A percentile compares a stretch with the other conserved stretches of the same genome.
Conservation (phyloP, 495 filamentous ascomycete genomes). For the Aeminium ludgeri region DNA sequence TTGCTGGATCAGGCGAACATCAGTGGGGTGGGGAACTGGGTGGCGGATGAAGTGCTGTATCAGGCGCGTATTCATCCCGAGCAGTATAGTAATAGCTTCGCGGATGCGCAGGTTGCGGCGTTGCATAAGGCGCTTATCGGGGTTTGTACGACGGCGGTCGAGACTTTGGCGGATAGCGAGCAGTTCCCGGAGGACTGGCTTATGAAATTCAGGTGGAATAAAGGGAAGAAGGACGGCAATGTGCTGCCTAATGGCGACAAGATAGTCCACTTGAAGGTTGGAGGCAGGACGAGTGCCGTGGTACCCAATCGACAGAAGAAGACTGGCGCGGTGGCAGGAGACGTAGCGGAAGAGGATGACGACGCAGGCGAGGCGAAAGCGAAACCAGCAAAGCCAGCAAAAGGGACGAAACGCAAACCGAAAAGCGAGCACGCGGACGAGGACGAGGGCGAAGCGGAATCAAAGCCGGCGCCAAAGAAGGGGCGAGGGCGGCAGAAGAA, state of each 20-base stretch:
- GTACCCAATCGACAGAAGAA: slow-evolving; percentile 79
- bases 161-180: slow-evolving; percentile 61
- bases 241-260: slow-evolving; percentile 68
- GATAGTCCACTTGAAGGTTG: slow-evolving; percentile 69
- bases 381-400: not conserved
- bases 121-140: slow-evolving; percentile 59
- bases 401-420: slow-evolving; percentile 7
- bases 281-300: slow-evolving; percentile 74
- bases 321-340: slow-evolving; percentile 34
- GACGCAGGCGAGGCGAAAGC: slow-evolving; percentile 3
- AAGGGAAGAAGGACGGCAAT: slow-evolving; percentile 62
- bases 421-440: slow-evolving; percentile 7
- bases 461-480: slow-evolving; percentile 1
- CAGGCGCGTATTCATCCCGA: slow-evolving; percentile 80
- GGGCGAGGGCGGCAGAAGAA: not conserved
- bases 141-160: slow-evolving; percentile 64
- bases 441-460: not conserved
- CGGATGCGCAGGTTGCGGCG: slow-evolving; percentile 47
- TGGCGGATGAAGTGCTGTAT: slow-evolving; percentile 78
- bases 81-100: slow-evolving; percentile 73
- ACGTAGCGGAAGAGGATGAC: slow-evolving; percentile 13
- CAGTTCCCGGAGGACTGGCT: slow-evolving; percentile 83
- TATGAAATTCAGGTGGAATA: slow-evolving; percentile 80
- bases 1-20: slow-evolving; percentile 79
- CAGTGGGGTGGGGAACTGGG: slow-evolving; percentile 93